These are phyloP conservation scores for Themeda triandra DNA, from an alignment of 176 grass and related monocot genomes.

Conservation along the genomic window DNA sequence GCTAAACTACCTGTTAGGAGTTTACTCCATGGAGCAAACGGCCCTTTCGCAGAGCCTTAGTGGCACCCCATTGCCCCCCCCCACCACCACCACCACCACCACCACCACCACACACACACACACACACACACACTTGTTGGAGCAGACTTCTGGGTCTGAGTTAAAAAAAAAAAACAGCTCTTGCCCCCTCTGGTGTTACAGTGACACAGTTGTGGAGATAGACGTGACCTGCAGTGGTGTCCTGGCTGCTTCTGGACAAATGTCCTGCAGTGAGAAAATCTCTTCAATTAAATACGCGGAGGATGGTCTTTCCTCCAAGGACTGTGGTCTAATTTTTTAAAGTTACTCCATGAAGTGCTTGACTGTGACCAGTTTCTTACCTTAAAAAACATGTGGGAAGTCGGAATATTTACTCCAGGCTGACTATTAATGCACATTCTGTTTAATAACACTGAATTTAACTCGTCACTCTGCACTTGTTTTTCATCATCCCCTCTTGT, in stretches of 20 bases:
- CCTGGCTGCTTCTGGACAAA: not conserved
- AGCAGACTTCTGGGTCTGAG: too few relatives aligned
- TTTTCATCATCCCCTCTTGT: not conserved
- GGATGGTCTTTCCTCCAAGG: not conserved
- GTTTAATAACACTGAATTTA: constrained; percentile 8
- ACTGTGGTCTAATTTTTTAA: not conserved
- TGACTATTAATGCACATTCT: not conserved
- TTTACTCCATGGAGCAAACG: not conserved
- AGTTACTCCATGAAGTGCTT: not conserved
- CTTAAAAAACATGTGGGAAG: not conserved
- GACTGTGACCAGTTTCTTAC: not conserved
- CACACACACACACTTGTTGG: too few relatives aligned
- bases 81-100: too few relatives aligned
- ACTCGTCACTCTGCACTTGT: not conserved
- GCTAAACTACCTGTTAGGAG: not conserved
- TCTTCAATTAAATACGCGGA: not conserved
- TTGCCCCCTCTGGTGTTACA: not conserved
- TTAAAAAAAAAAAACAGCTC: not conserved
- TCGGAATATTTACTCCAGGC: not conserved
- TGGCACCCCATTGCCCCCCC: not conserved
- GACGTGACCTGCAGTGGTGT: not conserved
- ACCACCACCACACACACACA: too few relatives aligned
- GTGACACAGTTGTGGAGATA: not conserved
- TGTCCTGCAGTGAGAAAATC: not conserved
- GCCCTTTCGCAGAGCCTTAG: not conserved